These are phyloP conservation scores for Metrosideros polymorpha DNA, from an alignment of 441 rosid genomes.

Conservation along the genomic window DNA sequence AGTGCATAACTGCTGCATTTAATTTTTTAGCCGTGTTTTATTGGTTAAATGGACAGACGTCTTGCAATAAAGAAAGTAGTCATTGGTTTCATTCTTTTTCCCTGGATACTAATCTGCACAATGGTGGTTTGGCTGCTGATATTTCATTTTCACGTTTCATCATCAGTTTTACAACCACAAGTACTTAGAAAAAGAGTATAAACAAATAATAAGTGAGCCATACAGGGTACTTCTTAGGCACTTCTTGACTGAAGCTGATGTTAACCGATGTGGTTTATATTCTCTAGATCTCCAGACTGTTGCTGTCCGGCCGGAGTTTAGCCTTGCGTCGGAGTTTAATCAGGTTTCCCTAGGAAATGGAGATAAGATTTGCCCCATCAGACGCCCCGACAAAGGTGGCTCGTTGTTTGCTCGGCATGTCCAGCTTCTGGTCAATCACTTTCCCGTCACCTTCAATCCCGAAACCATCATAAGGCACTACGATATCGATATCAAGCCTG, in stretches of 20 bases:
- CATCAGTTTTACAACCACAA: background rate
- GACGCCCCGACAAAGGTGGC: constrained; percentile 68
- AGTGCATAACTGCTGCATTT: background rate
- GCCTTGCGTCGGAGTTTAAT: constrained; percentile 9
- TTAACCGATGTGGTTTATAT: background rate
- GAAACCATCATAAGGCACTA: constrained; percentile 48
- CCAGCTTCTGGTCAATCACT: constrained; percentile 59
- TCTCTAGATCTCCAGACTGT: background rate
- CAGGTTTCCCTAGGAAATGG: background rate
- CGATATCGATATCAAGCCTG: constrained; percentile 51
- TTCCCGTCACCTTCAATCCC: constrained; percentile 39
- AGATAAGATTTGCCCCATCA: constrained; percentile 27
- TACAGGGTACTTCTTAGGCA: too few species aligned
- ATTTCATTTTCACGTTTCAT: background rate
- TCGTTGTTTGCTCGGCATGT: constrained; percentile 17
- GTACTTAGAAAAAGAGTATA: background rate
- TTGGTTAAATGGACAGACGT: background rate
- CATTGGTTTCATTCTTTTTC: background rate
- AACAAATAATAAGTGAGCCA: background rate
- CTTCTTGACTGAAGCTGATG: background rate
- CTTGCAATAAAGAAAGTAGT: background rate
- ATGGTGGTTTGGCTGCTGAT: background rate
- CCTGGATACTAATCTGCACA: background rate
- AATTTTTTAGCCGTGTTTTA: background rate
- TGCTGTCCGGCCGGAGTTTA: background rate